Evolutionary conservation across 2,329 filamentous ascomycete species (phyloP).

Genomic region (Penicillium sp.): DNA sequence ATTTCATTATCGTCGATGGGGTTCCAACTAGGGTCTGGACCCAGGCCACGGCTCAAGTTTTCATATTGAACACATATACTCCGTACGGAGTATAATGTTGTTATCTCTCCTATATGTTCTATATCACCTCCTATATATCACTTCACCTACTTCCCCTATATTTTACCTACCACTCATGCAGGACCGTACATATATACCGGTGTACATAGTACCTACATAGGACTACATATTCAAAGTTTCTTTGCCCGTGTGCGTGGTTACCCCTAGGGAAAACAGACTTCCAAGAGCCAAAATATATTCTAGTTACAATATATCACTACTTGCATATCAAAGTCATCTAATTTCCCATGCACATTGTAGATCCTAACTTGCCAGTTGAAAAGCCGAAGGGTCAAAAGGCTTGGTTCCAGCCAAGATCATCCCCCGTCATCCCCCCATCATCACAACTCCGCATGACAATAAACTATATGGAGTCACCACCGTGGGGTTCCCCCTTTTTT

Average conservation of each 20-base stretch:
- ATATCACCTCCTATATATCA: too few relatives aligned
- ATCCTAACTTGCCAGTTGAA: not conserved
- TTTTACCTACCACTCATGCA: not conserved
- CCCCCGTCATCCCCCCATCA: conserved; percentile 7
- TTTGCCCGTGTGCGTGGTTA: not conserved
- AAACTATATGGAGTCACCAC: conserved; percentile 5
- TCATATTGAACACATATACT: not conserved
- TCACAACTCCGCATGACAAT: conserved; percentile 6
- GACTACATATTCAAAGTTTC: not conserved
- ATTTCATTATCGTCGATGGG: not conserved
- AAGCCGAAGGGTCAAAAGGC: conserved; percentile 9
- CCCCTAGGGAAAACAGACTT: not conserved
- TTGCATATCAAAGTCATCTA: not conserved
- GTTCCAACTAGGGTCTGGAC: not conserved
- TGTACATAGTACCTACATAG: not conserved
- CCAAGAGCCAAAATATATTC: not conserved
- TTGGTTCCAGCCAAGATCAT: conserved; percentile 10
- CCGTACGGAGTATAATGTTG: too few relatives aligned
- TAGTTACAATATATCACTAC: not conserved
- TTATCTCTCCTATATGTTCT: too few relatives aligned
- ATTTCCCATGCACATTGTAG: not conserved
- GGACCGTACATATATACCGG: not conserved
- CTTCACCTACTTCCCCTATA: not conserved
- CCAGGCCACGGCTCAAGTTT: not conserved
- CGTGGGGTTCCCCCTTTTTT: conserved; percentile 6